Evolutionary conservation across 306 rosid genomes (phyloP).

Genomic region (Echinosophora koreensis): DNA sequence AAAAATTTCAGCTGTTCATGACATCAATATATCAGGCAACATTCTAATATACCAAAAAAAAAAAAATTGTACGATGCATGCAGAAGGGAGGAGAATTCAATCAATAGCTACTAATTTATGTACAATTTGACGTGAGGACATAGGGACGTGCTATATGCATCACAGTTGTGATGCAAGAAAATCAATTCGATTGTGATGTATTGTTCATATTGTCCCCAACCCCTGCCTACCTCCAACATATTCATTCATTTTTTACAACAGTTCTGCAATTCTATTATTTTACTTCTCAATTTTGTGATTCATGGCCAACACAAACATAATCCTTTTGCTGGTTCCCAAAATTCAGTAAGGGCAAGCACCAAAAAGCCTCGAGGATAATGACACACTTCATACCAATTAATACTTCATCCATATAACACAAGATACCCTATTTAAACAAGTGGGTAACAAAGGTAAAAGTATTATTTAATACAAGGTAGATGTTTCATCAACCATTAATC

Average conservation of each 20-base stretch:
- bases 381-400: background rate
- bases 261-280: background rate
- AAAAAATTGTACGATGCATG: background rate
- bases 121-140: slow-evolving; percentile 12
- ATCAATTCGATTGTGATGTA: background rate
- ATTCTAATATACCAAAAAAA: background rate
- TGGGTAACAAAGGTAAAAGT: background rate
- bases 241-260: background rate
- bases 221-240: background rate
- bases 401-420: background rate
- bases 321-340: slow-evolving; percentile 10
- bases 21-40: slow-evolving; percentile 38
- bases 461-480: slow-evolving; percentile 8
- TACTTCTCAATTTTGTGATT: background rate
- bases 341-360: background rate
- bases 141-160: background rate
- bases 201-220: background rate
- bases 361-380: background rate
- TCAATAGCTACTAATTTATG: background rate
- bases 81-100: slow-evolving; percentile 18
- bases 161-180: background rate
- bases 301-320: background rate
- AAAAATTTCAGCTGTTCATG: slow-evolving; percentile 53
- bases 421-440: background rate
- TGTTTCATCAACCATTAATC: background rate